Conservation (phyloP, 2,329 filamentous ascomycete genomes). For the Colletotrichum karsti region DNA sequence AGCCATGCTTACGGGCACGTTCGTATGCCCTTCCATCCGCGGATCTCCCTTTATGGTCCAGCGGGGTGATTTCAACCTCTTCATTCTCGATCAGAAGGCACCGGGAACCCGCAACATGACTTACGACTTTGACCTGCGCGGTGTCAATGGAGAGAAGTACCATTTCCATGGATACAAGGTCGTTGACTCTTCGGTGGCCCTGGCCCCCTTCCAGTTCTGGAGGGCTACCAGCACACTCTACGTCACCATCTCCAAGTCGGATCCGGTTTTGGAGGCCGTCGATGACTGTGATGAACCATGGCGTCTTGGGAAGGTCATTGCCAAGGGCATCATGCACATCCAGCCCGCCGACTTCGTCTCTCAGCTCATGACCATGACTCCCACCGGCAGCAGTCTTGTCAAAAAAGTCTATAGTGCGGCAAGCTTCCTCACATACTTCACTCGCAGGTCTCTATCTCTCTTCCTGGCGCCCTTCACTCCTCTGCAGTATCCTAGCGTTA, state of each 20-base stretch:
- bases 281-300: constrained; percentile 46
- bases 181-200: constrained; percentile 66
- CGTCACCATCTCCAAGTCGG: constrained; percentile 61
- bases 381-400: constrained; percentile 56
- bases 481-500: constrained; percentile 62
- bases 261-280: constrained; percentile 35
- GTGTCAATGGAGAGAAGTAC: constrained; percentile 58
- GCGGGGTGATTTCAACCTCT: constrained; percentile 65
- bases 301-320: constrained; percentile 55
- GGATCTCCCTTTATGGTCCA: constrained; percentile 70
- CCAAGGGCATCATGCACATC: constrained; percentile 68
- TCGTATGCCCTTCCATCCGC: constrained; percentile 61
- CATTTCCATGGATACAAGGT: constrained; percentile 71
- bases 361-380: constrained; percentile 62
- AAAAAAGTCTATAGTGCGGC: constrained; percentile 53
- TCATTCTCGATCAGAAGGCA: constrained; percentile 59
- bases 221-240: constrained; percentile 69
- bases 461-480: constrained; percentile 63
- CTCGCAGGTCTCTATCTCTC: constrained; percentile 58
- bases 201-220: constrained; percentile 67
- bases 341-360: constrained; percentile 60
- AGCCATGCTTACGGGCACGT: constrained; percentile 66
- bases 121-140: constrained; percentile 69
- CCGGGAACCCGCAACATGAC: constrained; percentile 67
- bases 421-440: constrained; percentile 65